Conservation (phyloP, 306 rosid species). For the Quercus rubra region DNA sequence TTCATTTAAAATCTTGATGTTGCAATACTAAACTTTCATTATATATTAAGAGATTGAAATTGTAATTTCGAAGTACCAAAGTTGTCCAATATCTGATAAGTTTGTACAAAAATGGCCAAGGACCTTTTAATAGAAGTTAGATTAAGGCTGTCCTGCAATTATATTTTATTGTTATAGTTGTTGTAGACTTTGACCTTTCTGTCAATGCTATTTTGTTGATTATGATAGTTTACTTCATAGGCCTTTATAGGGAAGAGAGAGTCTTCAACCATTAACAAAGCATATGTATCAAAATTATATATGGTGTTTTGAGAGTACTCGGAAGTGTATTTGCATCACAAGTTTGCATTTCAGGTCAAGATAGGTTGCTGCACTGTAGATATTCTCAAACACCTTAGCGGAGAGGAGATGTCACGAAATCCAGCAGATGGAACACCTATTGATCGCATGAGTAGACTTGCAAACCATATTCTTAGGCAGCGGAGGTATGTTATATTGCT, state of each 20-base stretch:
- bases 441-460: slow-evolving; percentile 87
- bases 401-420: slow-evolving; percentile 84
- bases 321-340: neutral
- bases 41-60: neutral
- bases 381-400: slow-evolving; percentile 86
- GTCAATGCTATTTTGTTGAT: neutral
- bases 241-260: neutral
- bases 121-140: neutral
- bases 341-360: slow-evolving; percentile 64
- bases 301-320: neutral
- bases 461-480: slow-evolving; percentile 73
- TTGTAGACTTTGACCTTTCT: neutral
- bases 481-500: slow-evolving; percentile 44
- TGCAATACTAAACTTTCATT: slow-evolving; percentile 4
- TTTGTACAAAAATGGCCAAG: neutral
- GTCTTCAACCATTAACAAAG: neutral
- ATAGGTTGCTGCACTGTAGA: slow-evolving; percentile 85
- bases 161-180: neutral
- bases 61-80: neutral
- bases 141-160: neutral
- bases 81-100: neutral
- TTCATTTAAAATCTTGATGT: neutral
- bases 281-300: neutral
- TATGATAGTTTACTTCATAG: too few relatives aligned
- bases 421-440: slow-evolving; percentile 52